Evolutionary conservation across 2,329 filamentous ascomycete genomes (phyloP).

Genomic region (Metarhizium anisopliae): DNA sequence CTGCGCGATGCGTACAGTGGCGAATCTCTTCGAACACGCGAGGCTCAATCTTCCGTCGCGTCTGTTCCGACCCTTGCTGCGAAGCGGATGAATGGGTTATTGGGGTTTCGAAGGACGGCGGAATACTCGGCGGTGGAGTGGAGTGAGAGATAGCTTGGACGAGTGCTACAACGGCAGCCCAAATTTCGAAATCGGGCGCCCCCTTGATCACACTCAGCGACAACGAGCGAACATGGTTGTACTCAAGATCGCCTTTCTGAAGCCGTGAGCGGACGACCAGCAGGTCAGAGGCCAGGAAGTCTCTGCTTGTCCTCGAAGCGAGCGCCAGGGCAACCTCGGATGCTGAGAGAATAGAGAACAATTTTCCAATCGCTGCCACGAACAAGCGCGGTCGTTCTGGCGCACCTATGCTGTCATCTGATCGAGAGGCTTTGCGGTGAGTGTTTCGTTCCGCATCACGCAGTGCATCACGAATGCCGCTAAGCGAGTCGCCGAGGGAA

Average conservation of each 20-base stretch:
- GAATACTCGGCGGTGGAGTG: not conserved
- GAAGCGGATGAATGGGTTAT: slow-evolving; percentile 7
- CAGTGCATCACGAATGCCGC: not conserved
- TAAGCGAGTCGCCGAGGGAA: not conserved
- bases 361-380: not conserved
- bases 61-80: slow-evolving; percentile 6
- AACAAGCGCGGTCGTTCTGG: not conserved
- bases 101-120: not conserved
- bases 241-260: no score
- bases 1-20: slow-evolving; percentile 1
- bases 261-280: no score
- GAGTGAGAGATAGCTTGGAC: no score
- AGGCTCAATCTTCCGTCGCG: not conserved
- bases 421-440: not conserved
- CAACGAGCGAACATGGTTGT: no score
- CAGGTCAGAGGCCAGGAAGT: no score
- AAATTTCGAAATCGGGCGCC: not conserved
- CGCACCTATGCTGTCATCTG: not conserved
- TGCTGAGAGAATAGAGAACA: not conserved
- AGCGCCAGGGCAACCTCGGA: not conserved
- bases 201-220: no score
- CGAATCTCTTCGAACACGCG: slow-evolving; percentile 6
- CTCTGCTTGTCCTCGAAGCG: no score
- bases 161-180: not conserved
- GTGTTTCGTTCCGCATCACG: not conserved